Evolutionary conservation across 2,329 filamentous ascomycete species (phyloP).

Genomic region (Alternaria infectoria): DNA sequence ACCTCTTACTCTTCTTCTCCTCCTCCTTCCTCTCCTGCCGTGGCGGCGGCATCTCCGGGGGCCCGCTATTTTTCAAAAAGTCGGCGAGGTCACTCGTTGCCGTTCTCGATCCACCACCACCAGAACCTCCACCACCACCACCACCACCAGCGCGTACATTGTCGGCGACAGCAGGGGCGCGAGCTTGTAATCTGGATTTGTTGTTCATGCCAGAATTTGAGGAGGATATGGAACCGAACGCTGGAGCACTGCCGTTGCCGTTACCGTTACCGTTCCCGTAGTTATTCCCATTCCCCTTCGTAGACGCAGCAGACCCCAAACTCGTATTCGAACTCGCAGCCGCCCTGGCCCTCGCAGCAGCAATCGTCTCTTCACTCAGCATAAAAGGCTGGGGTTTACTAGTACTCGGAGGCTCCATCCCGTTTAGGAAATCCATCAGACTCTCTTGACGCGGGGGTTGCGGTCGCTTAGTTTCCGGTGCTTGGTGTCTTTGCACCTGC

Average conservation of each 20-base stretch:
- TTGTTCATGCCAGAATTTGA: slow-evolving; percentile 25
- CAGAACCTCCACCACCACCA: neutral
- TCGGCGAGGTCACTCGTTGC: slow-evolving; percentile 52
- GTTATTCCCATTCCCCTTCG: slow-evolving; percentile 3
- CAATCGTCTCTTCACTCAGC: slow-evolving; percentile 39
- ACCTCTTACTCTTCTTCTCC: slow-evolving; percentile 40
- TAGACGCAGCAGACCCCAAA: slow-evolving; percentile 19
- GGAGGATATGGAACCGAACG: slow-evolving; percentile 20
- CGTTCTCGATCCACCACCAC: slow-evolving; percentile 22
- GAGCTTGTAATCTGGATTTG: slow-evolving; percentile 36
- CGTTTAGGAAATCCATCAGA: slow-evolving; percentile 75
- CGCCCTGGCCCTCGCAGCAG: slow-evolving; percentile 41
- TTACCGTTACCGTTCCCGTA: neutral
- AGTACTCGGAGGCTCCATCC: slow-evolving; percentile 66
- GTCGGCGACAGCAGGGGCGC: slow-evolving; percentile 32
- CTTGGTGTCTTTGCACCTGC: neutral
- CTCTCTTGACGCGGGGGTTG: slow-evolving; percentile 56
- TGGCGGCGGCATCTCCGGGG: slow-evolving; percentile 33
- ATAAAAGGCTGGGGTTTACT: slow-evolving; percentile 43
- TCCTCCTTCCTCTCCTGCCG: slow-evolving; percentile 33
- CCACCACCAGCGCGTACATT: neutral
- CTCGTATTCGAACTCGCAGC: slow-evolving; percentile 15
- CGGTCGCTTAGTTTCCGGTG: neutral
- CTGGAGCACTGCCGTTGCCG: slow-evolving; percentile 1
- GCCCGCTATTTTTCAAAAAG: slow-evolving; percentile 52